Percentiles rank a stretch among this genome's conserved stretches.
Conservation (phyloP, 352 stramenopile genomes). For the Globisporangium iwayamae region DNA sequence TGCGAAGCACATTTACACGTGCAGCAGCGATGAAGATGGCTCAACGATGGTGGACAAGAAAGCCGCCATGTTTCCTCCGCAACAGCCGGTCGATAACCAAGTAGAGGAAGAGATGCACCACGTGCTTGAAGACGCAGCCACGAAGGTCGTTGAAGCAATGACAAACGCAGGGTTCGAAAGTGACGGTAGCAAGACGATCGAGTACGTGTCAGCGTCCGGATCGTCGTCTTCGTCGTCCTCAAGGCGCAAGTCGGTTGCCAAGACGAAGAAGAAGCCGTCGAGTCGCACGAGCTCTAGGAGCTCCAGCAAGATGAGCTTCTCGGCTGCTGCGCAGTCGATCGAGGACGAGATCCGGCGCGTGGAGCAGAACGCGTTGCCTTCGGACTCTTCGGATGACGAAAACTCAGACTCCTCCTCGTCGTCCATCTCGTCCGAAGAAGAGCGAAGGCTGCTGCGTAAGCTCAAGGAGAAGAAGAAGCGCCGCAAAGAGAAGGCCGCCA, state of each 20-base stretch:
- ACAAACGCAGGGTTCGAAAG: conserved; percentile 6
- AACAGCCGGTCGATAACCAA: background rate
- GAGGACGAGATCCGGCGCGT: conserved; percentile 22
- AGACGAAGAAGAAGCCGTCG: conserved; percentile 9
- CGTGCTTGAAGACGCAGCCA: conserved; percentile 17
- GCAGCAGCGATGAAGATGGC: conserved; percentile 1
- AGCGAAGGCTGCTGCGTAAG: conserved; percentile 16
- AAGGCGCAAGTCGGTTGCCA: background rate
- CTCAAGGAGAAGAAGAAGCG: conserved; percentile 24
- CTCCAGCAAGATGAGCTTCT: background rate
- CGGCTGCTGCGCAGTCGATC: background rate
- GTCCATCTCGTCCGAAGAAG: conserved; percentile 15
- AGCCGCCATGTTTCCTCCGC: background rate
- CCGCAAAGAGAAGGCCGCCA: conserved; percentile 17
- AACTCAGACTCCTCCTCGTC: conserved; percentile 13
- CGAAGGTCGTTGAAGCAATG: conserved; percentile 2
- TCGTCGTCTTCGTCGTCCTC: background rate
- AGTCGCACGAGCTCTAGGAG: conserved; percentile 17
- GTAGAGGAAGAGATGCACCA: background rate
- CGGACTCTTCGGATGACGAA: conserved; percentile 20
- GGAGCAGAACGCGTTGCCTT: conserved; percentile 35
- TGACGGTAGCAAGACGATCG: conserved; percentile 14
- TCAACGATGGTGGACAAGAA: background rate
- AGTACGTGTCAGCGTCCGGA: conserved; percentile 16
- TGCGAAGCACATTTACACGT: background rate